Conservation (phyloP, 1,284 basidiomycete genomes). For the Leccinum griseonigrum region DNA sequence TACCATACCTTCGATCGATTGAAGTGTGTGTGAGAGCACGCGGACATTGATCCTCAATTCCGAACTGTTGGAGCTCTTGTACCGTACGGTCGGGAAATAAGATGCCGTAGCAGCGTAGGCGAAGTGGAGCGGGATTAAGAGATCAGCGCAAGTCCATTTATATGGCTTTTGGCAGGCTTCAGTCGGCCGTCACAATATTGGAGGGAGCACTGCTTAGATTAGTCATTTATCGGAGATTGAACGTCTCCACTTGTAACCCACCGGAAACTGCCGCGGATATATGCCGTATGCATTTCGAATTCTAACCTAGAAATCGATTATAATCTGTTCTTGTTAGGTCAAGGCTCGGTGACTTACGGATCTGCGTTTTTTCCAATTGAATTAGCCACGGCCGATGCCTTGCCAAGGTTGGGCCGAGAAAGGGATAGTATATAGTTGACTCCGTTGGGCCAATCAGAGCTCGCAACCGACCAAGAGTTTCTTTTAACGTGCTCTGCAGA, state of each 20-base stretch:
- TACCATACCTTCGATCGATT: not conserved
- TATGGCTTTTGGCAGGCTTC: not conserved
- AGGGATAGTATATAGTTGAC: not conserved
- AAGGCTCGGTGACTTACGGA: not conserved
- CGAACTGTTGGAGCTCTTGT: not conserved
- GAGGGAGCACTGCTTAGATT: not conserved
- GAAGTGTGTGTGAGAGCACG: not conserved
- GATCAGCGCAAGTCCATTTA: conserved; percentile 9
- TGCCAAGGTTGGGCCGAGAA: not conserved
- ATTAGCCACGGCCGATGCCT: not conserved
- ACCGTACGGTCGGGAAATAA: conserved; percentile 9
- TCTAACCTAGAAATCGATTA: not conserved
- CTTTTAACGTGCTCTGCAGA: not conserved
- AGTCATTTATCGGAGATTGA: not conserved
- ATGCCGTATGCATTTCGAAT: not conserved
- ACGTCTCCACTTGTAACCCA: not conserved
- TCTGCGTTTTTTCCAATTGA: not conserved
- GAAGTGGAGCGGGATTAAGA: conserved; percentile 1
- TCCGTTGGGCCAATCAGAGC: not conserved
- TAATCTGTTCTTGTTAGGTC: not conserved
- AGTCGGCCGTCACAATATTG: not conserved
- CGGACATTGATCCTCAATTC: conserved; percentile 1
- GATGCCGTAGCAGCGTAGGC: conserved; percentile 8
- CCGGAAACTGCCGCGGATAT: not conserved
- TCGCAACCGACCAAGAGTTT: not conserved